phyloP scores from a whole-genome alignment of 2,329 filamentous ascomycete species.

The Cladobotryum mycophilum region DNA sequence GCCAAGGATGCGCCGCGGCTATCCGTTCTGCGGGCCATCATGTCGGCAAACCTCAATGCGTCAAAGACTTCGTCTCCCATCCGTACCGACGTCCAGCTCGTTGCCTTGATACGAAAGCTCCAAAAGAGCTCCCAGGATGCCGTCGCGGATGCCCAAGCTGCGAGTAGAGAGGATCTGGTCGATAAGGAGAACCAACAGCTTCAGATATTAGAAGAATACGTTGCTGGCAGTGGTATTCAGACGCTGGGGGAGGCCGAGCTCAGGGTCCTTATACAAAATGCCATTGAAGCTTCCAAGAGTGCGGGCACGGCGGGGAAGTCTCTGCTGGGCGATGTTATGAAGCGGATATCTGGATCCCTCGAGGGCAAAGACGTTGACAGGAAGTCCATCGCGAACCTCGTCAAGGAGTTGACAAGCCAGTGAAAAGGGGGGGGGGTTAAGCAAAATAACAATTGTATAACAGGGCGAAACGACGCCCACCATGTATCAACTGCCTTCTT shows the following conservation, averaged over 20 bases:
- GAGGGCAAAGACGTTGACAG: conserved; percentile 61
- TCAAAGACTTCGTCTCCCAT: conserved; percentile 68
- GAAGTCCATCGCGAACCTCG: conserved; percentile 52
- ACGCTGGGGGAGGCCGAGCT: conserved; percentile 55
- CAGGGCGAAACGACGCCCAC: not conserved
- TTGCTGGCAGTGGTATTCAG: conserved; percentile 52
- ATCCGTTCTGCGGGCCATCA: conserved; percentile 59
- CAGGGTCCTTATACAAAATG: conserved; percentile 42
- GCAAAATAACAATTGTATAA: not conserved
- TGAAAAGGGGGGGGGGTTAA: not conserved
- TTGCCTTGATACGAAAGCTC: conserved; percentile 60
- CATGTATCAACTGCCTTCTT: not conserved
- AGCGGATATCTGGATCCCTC: conserved; percentile 48
- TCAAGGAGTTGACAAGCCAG: conserved; percentile 43
- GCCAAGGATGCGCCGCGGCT: conserved; percentile 59
- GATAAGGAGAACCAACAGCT: conserved; percentile 64
- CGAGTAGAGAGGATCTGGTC: conserved; percentile 61
- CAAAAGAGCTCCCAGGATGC: conserved; percentile 53
- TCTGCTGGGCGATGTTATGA: conserved; percentile 57
- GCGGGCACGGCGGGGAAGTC: conserved; percentile 40
- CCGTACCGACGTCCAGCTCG: conserved; percentile 61
- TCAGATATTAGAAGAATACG: conserved; percentile 59
- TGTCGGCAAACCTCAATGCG: conserved; percentile 66
- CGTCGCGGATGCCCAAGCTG: conserved; percentile 55
- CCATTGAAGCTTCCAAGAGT: conserved; percentile 44